Evolutionary conservation across 441 rosid genomes (phyloP), one percentile per base, ranked within the genome.

Genomic region (Pelargonium fulgidum): DNA sequence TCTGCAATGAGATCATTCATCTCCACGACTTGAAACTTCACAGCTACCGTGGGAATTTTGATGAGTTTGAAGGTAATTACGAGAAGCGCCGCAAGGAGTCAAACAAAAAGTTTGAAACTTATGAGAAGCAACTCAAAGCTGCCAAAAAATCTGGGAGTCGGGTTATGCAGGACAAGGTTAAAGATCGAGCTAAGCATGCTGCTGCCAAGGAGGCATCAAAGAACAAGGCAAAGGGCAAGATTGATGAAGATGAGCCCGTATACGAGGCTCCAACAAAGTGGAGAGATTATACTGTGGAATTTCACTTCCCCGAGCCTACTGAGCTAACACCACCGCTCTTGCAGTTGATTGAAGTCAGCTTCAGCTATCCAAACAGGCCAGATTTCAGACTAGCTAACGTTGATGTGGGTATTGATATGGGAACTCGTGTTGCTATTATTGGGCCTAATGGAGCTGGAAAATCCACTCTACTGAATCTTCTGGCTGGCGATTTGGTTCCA

Each of bases 361-460:
- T 93, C 80, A 72, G 88, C 67, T 93, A 93, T 76, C 96, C 97
- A 7, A 87, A 82, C 70, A 79, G 96, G n/a, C 78, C 78, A 22
- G 97, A 93, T 74, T 91, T 93, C 71, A 84, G 81, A 75, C 92
- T 89, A 47, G 75, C 91, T 0, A 70, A 87, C 70, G 89, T 90
- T 61, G 98, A 93, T 78, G 93, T 87, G 45, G 98, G 98, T 67
- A 89, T 93, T 65, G 98, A 93, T 81, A 90, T 93, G 97, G 97
- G 96, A 67, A 90, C 98, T 65, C 77, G 97, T 9, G 96, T 90
- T 7, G 98, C 98, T 20, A 90, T 90, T 50, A 92, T 89, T 67
- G 98, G 98, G 72, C 96, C 98, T 20, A 90, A 87, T 64, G 98
- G 98, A 66, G 97, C 98, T 58, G 97, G 96, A 67, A 93, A 93